These are phyloP conservation scores for Hydnomerulius pinastri DNA, from an alignment of 768 basidiomycete species.

Conservation along the genomic window DNA sequence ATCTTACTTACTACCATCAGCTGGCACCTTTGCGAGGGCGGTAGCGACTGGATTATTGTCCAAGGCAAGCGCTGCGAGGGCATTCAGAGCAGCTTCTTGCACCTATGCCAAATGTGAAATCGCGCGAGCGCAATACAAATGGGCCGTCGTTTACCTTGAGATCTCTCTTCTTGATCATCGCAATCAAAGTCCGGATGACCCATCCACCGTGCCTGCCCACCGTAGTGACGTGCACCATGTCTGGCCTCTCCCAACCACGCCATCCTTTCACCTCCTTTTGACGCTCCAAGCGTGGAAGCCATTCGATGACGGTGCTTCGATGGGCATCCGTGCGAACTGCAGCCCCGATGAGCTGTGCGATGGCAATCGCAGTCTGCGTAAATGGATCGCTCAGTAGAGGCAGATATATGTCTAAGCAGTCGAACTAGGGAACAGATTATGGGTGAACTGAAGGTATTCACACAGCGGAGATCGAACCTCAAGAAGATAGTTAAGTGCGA, in stretches of 20 bases:
- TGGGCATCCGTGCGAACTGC: conserved; percentile 52
- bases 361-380: conserved; percentile 44
- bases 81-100: conserved; percentile 66
- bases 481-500: conserved; percentile 61
- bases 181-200: conserved; percentile 54
- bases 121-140: background rate
- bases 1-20: conserved; percentile 42
- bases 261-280: conserved; percentile 55
- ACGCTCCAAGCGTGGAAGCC: conserved; percentile 62
- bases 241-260: conserved; percentile 75
- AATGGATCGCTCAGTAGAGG: conserved; percentile 56
- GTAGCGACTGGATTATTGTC: conserved; percentile 59
- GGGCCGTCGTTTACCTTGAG: conserved; percentile 51
- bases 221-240: conserved; percentile 38
- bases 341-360: conserved; percentile 60
- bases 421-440: conserved; percentile 37
- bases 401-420: conserved; percentile 65
- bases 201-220: conserved; percentile 54
- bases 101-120: conserved; percentile 37
- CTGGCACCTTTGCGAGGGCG: conserved; percentile 44
- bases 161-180: conserved; percentile 52
- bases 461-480: conserved; percentile 40
- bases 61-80: conserved; percentile 64
- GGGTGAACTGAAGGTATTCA: background rate
- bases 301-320: conserved; percentile 54